Conservation (phyloP, 176 grass and related monocot species). For the Areca catechu region DNA sequence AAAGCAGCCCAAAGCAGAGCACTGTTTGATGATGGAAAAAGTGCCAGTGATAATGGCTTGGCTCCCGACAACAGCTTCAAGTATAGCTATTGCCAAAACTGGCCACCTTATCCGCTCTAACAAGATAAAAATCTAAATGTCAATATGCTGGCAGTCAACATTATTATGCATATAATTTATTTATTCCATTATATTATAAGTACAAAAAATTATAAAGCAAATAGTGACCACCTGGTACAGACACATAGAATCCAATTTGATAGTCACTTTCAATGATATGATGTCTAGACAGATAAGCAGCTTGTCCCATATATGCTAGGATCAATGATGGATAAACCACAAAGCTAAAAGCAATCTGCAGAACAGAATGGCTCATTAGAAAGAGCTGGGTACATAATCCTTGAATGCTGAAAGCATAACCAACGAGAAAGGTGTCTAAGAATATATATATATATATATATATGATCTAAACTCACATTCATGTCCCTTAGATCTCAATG, state of each 20-base stretch:
- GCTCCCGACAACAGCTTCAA: conserved; percentile 67
- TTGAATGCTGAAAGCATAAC: no score
- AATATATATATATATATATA: background rate
- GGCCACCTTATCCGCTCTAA: conserved; percentile 95
- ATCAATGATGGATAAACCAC: conserved; percentile 78
- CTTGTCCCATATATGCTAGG: conserved; percentile 97
- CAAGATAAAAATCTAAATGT: conserved; percentile 25
- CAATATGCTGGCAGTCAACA: background rate
- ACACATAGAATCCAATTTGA: conserved; percentile 88
- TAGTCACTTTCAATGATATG: conserved; percentile 53
- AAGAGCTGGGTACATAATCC: no score
- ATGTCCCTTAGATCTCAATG: no score
- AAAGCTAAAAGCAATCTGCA: conserved; percentile 83
- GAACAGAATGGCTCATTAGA: background rate
- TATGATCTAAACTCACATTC: no score
- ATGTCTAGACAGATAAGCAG: conserved; percentile 87
- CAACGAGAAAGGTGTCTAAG: background rate
- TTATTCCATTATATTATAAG: no score
- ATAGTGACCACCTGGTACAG: conserved; percentile 64
- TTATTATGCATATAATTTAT: background rate
- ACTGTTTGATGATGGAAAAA: conserved; percentile 95
- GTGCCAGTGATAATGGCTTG: conserved; percentile 90
- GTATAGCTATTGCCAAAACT: conserved; percentile 72
- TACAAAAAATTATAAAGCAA: no score
- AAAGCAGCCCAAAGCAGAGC: conserved; percentile 68